Evolutionary conservation across 805 yeast species (phyloP), one percentile per base, ranked within the genome.

Genomic region (Isabelozyma pseudorhagii): DNA sequence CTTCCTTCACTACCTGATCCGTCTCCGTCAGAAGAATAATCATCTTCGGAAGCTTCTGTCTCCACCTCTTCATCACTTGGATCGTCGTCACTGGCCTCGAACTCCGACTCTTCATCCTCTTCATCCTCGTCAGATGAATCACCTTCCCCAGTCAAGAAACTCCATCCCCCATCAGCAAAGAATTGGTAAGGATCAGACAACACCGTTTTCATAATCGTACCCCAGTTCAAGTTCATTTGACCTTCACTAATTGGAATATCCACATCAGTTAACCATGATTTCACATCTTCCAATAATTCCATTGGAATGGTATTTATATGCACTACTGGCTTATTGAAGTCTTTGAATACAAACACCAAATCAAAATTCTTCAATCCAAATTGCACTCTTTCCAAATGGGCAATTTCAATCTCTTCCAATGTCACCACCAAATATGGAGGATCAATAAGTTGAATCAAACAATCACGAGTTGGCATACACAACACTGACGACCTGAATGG

Each of bases 281-380:
- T 94, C 53, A 94, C 88, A 64, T 88, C 93, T 64, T 94, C 99
- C 49, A 94, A 73, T 47, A 87, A 79, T 61, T 88, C 96, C 82
- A 91, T 89, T 38, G 98, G 97, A 51, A 94, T 90, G 3, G 98
- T 91, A 67, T 93, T 93, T 55, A 94, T 83, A 67, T 93, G 97
- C 17, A 89, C 89, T 9, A 90, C 97, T 1, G 97, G 89, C 61
- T 80, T 83, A 53, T 78, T 75, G 67, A 91, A 92, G 68, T 94
- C 98, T 68, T 92, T 93, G 72, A 87, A 93, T 2, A 94, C 92
- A 68, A 94, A 91, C n/a, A 94, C 99, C 67, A 94, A 71, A 75
- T 94, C 99, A 60, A 94, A 94, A 71, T 94, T 94, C 74, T 91
- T 91, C 63, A 94, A 80, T 2, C 99, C 99, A 68, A 94, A 94